A percentile compares a stretch with the other conserved stretches of the same genome.
phyloP scores from a whole-genome alignment of 805 yeast species.

The Priceomyces castillae region DNA sequence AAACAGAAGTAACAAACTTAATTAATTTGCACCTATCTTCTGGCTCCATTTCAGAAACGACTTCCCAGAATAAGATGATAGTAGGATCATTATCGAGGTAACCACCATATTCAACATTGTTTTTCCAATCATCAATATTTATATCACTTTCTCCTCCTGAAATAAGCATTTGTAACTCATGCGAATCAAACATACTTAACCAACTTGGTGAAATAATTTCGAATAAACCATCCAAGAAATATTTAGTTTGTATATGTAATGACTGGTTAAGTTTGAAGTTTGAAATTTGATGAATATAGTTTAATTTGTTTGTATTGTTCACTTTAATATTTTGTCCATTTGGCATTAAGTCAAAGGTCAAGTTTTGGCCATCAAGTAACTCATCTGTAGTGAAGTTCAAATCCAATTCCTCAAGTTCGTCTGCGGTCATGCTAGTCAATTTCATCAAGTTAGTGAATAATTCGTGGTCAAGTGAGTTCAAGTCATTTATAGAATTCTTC shows the following conservation, averaged over 20 bases:
- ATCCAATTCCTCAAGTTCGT: constrained; percentile 57
- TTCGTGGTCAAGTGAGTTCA: constrained; percentile 65
- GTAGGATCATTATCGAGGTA: constrained; percentile 56
- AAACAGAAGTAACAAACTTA: constrained; percentile 89
- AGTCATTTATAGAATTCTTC: constrained; percentile 74
- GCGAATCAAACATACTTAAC: constrained; percentile 82
- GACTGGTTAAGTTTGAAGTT: constrained; percentile 72
- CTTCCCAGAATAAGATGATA: constrained; percentile 67
- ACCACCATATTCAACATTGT: constrained; percentile 66
- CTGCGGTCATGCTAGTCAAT: constrained; percentile 51
- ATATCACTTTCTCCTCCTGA: constrained; percentile 75
- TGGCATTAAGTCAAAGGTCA: constrained; percentile 57
- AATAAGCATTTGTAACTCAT: constrained; percentile 78
- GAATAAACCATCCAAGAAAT: constrained; percentile 68
- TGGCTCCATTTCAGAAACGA: constrained; percentile 62
- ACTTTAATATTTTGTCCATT: constrained; percentile 61
- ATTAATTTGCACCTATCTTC: constrained; percentile 65
- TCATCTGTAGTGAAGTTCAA: constrained; percentile 66
- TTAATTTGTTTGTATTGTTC: constrained; percentile 55
- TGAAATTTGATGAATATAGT: constrained; percentile 74
- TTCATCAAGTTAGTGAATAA: constrained; percentile 64
- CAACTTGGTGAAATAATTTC: constrained; percentile 68
- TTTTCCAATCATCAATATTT: constrained; percentile 65
- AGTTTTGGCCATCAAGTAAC: constrained; percentile 32
- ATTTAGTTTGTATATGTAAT: constrained; percentile 54